Percentiles rank a stretch among this genome's conserved stretches.
Evolutionary conservation across 805 yeast genomes (phyloP).

Genomic region (Barnettozyma vustinii): DNA sequence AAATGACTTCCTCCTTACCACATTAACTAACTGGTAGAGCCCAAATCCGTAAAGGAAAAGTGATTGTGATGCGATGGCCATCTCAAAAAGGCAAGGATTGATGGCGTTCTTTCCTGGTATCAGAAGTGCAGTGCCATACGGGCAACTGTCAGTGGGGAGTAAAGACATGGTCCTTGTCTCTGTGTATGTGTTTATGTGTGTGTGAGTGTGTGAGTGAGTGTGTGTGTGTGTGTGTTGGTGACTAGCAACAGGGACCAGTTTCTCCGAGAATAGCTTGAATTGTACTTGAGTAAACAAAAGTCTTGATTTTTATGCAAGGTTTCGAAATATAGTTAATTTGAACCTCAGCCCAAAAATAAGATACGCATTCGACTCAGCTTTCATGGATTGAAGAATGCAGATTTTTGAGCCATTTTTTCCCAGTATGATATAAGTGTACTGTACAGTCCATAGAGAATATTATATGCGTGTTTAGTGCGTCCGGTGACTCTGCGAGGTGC

Average conservation of each 20-base stretch:
- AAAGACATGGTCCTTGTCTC: neutral
- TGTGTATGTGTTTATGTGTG: too few species aligned
- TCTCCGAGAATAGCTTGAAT: neutral
- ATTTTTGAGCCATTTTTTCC: too few species aligned
- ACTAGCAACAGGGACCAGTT: neutral
- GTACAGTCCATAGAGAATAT: too few species aligned
- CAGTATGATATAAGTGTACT: too few species aligned
- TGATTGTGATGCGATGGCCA: slow-evolving; percentile 7
- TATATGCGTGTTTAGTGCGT: too few species aligned
- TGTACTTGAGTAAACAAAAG: neutral
- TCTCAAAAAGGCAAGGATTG: slow-evolving; percentile 23
- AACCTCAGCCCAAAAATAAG: too few species aligned
- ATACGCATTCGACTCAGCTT: too few species aligned
- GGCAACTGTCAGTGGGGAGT: slow-evolving; percentile 2
- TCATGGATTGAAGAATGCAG: too few species aligned
- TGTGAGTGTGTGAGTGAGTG: too few species aligned
- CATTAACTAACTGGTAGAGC: slow-evolving; percentile 10
- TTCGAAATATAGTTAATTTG: neutral
- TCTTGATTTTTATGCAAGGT: neutral
- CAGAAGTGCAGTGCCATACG: slow-evolving; percentile 10
- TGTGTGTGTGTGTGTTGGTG: too few species aligned
- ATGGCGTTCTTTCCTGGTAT: slow-evolving; percentile 24
- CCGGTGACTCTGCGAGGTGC: too few species aligned
- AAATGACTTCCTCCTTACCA: neutral
- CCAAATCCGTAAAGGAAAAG: slow-evolving; percentile 15